Evolutionary conservation across 768 basidiomycete genomes (phyloP).

Genomic region (Mycena albidolilacea): DNA sequence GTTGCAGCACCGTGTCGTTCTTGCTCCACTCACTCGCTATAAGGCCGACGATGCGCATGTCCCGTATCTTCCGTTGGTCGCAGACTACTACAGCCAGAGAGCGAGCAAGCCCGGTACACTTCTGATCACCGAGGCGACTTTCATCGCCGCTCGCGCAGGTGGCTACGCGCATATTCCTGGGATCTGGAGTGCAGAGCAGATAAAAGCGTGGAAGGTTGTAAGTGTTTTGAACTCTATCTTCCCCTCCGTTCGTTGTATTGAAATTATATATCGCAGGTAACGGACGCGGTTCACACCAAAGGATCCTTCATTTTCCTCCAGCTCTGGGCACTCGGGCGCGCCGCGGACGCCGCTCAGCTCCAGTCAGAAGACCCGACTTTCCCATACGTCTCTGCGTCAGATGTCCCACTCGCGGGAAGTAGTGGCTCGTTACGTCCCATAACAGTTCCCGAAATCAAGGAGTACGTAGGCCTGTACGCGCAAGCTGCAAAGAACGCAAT

Average conservation of each 20-base stretch:
- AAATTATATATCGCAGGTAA: conserved; percentile 48
- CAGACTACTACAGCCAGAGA: conserved; percentile 50
- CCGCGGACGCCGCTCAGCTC: conserved; percentile 43
- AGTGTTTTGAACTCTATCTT: background rate
- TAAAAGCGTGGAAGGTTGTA: conserved; percentile 60
- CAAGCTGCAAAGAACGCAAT: background rate
- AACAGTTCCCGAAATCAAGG: conserved; percentile 48
- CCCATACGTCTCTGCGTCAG: conserved; percentile 45
- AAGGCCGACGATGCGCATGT: conserved; percentile 46
- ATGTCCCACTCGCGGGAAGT: conserved; percentile 35
- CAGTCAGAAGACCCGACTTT: conserved; percentile 43
- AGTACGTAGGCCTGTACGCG: conserved; percentile 52
- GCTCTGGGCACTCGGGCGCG: conserved; percentile 5
- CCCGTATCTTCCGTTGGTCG: conserved; percentile 43
- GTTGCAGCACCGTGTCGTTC: conserved; percentile 49
- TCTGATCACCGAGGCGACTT: conserved; percentile 59
- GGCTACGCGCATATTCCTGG: conserved; percentile 54
- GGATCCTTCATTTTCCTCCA: conserved; percentile 62
- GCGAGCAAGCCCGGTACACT: conserved; percentile 50
- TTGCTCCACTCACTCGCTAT: conserved; percentile 52
- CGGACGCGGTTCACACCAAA: conserved; percentile 62
- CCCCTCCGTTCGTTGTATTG: background rate
- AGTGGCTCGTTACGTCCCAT: conserved; percentile 33
- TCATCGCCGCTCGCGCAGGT: conserved; percentile 47
- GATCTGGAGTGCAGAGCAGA: conserved; percentile 46